Base-by-base conservation (phyloP, 1,284 basidiomycete species). In the Tilletia caries region DNA sequence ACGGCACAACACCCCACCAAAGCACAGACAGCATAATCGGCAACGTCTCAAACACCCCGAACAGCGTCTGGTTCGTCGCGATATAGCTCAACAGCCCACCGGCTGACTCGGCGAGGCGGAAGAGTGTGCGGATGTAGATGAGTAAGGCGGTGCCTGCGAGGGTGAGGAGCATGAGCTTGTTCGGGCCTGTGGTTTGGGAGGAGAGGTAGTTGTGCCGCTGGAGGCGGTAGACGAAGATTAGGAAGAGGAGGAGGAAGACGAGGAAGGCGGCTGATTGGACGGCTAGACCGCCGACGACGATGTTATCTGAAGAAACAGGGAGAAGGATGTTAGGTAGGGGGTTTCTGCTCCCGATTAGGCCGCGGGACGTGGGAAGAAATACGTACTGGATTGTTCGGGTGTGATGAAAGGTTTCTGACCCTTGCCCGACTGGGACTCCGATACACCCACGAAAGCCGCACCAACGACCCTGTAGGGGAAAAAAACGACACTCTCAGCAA, bases 1-100 rank as follows among this genome's bases (percentile, higher is more conserved):
- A 89, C 89, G 70, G 85, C 94, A 83, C 87, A 88, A 62, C 67
- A n/a, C 69, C 70, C 80, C 83, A 85, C 37, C 82, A 66, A 15
- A 75, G 71, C 33, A 85, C 67, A 0, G 84, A 83, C 29, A 84
- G 67, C 44, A 84, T 79, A 43, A 85, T 84, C 27, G 85, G 85
- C 29, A 79, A 65, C 70, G 76, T 84, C 71, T 85, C 85, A 66
- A 85, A 78, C 2, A 73, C 73, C 13, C 80, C 84, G 67, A 84
- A 85, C 2, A 85, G 76, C 10, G 69, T 67, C 70, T 85, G 83
- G 50, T 73, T 66, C 50, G 79, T 80, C n/a, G 78, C 76, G 0
- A 84, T 84, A 20, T 64, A 70, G 1, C 82, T 82, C 68, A 83
- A 83, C 60, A 84, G 78, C 32, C 85, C 83, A 79, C 69, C 79